Evolutionary conservation across 2,329 filamentous ascomycete genomes (phyloP), one percentile per base, ranked within the genome.

Genomic region (Fusarium torulosum): DNA sequence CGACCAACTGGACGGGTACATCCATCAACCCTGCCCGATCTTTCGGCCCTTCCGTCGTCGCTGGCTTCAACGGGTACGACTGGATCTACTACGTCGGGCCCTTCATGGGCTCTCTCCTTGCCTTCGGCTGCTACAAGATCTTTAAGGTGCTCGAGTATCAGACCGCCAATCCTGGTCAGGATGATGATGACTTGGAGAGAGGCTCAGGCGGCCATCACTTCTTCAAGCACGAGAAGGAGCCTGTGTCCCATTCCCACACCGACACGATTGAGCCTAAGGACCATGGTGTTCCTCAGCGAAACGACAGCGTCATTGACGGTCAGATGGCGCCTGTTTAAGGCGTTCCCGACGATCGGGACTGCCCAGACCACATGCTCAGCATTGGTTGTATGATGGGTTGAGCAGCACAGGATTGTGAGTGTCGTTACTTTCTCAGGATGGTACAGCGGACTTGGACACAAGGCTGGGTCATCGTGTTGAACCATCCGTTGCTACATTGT

Each of bases 1-100:
- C 79, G 25, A 80, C 83, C 21, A 80, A 81, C 66, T 85, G 79
- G 66, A 84, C 83, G 2, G 81, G 81, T 21, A 83, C 81, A 7
- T 80, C 78, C 11, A 77, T 86, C 67, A 86, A 86, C 70, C 84
- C 84, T 5, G 83, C 82, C 2, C 78, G 84, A 38, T 83, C 83
- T 0, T 80, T 86, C 41, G 84, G 84, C 3, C 84, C 84, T 9
- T 82, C 79, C 25, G 80, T 83, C 21, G 73, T 83, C 38, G 76
- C 75, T 2, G 73, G 76, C 6, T 85, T 85, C 69, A 75, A 77
- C 2, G 69, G 71, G 17, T 84, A 85, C 71, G 81, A 84, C 54
- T 86, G 84, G 84, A 85, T 86, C 69, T 86, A 85, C 76, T 86
- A 83, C 81, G 67, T 87, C 13, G 86, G 85, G 0, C 86, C 86